These are phyloP conservation scores for Bipolaris cookei DNA, from an alignment of 2,329 filamentous ascomycete species.

Conservation along the genomic window DNA sequence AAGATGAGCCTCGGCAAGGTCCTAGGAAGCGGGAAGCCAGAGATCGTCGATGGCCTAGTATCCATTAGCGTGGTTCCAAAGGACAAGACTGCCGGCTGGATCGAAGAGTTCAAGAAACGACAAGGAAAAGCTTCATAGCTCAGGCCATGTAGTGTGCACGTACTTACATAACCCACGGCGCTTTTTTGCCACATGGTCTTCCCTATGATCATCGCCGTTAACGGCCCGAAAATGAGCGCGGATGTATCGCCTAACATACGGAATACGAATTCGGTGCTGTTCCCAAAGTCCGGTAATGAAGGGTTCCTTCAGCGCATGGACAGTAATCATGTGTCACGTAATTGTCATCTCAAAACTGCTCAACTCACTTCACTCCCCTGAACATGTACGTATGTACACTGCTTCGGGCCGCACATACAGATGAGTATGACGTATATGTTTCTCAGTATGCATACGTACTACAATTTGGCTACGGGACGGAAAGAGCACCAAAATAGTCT, in stretches of 20 bases:
- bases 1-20: conserved; percentile 79
- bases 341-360: too few relatives aligned
- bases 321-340: background rate
- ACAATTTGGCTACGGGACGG: too few relatives aligned
- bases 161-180: background rate
- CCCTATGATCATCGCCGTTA: background rate
- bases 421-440: too few relatives aligned
- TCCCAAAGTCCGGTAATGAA: background rate
- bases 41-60: conserved; percentile 86
- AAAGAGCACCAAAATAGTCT: too few relatives aligned
- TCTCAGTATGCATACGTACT: too few relatives aligned
- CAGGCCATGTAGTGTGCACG: background rate
- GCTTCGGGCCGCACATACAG: background rate
- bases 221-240: background rate
- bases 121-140: conserved; percentile 44
- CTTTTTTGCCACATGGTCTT: background rate
- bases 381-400: background rate
- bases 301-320: background rate
- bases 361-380: too few relatives aligned
- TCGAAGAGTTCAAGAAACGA: conserved; percentile 81
- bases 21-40: conserved; percentile 76
- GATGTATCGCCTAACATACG: background rate
- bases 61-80: conserved; percentile 82
- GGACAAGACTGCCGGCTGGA: conserved; percentile 72
- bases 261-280: background rate